Evolutionary conservation across 2,329 filamentous ascomycete species (phyloP).

Genomic region (Calonectria henricotiae): DNA sequence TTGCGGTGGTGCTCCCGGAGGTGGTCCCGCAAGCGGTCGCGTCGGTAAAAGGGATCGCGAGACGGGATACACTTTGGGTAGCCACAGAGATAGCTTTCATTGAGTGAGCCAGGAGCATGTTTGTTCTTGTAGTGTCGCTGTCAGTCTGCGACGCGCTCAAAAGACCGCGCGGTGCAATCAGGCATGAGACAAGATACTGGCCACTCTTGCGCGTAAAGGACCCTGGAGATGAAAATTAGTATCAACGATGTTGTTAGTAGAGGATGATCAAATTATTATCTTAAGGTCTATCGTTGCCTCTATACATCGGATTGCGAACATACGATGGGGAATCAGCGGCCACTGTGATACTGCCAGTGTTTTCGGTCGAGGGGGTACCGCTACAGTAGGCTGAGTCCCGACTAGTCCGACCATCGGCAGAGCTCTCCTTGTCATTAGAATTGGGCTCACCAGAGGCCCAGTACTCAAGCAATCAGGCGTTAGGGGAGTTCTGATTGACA

Average conservation of each 20-base stretch:
- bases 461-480: too few species aligned
- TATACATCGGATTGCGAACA: too few species aligned
- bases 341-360: too few species aligned
- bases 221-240: constrained; percentile 27
- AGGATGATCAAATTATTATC: too few species aligned
- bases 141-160: constrained; percentile 70
- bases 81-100: constrained; percentile 67
- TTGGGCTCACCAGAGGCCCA: too few species aligned
- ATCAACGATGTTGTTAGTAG: background rate
- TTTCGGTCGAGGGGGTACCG: too few species aligned
- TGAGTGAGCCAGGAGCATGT: constrained; percentile 63
- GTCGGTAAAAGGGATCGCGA: constrained; percentile 66
- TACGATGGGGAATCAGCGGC: too few species aligned
- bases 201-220: constrained; percentile 52
- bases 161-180: constrained; percentile 64
- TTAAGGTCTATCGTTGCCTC: too few species aligned
- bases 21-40: constrained; percentile 73
- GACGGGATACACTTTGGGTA: constrained; percentile 66
- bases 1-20: constrained; percentile 71
- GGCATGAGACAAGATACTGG: constrained; percentile 60
- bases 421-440: too few species aligned
- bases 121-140: constrained; percentile 69
- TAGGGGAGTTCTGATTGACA: too few species aligned
- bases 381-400: too few species aligned
- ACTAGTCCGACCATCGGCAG: too few species aligned